Percentiles rank a stretch among this genome's conserved stretches.
These are phyloP conservation scores for Diaporthe australafricana DNA, from an alignment of 2,329 filamentous ascomycete species.

Conservation along the genomic window DNA sequence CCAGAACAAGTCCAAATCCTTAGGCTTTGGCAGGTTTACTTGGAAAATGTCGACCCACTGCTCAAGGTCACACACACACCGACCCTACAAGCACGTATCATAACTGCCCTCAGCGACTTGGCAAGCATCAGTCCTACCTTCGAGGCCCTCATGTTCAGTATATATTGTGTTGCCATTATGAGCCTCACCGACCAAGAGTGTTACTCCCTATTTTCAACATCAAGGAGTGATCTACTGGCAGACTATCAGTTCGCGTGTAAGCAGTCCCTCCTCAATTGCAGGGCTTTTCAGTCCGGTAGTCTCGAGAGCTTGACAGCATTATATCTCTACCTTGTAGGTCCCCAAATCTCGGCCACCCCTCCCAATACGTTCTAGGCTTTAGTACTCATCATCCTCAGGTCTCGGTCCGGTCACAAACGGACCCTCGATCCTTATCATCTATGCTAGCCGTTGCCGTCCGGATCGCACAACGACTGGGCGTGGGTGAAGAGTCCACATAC, in stretches of 20 bases:
- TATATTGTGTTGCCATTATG: slow-evolving; percentile 57
- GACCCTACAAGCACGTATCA: slow-evolving; percentile 62
- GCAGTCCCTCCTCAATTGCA: slow-evolving; percentile 63
- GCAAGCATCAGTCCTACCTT: slow-evolving; percentile 52
- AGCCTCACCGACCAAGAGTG: slow-evolving; percentile 59
- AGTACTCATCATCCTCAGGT: slow-evolving; percentile 50
- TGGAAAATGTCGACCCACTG: slow-evolving; percentile 69
- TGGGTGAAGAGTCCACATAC: slow-evolving; percentile 59
- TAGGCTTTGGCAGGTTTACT: slow-evolving; percentile 67
- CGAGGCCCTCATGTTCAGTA: slow-evolving; percentile 68
- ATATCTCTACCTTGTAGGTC: slow-evolving; percentile 65
- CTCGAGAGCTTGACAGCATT: slow-evolving; percentile 67
- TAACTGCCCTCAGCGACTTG: slow-evolving; percentile 60
- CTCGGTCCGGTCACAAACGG: slow-evolving; percentile 54
- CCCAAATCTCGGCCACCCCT: neutral
- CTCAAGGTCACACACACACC: slow-evolving; percentile 70
- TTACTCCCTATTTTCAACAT: slow-evolving; percentile 50
- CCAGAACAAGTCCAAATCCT: slow-evolving; percentile 58
- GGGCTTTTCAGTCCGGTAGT: slow-evolving; percentile 61
- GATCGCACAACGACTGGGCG: slow-evolving; percentile 67
- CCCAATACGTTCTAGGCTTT: no score
- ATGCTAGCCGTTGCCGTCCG: slow-evolving; percentile 66
- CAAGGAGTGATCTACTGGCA: slow-evolving; percentile 54
- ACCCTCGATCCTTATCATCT: slow-evolving; percentile 63
- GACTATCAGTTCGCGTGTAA: slow-evolving; percentile 62